phyloP scores from a whole-genome alignment of 768 basidiomycete species.

The Termitomyces sp. region DNA sequence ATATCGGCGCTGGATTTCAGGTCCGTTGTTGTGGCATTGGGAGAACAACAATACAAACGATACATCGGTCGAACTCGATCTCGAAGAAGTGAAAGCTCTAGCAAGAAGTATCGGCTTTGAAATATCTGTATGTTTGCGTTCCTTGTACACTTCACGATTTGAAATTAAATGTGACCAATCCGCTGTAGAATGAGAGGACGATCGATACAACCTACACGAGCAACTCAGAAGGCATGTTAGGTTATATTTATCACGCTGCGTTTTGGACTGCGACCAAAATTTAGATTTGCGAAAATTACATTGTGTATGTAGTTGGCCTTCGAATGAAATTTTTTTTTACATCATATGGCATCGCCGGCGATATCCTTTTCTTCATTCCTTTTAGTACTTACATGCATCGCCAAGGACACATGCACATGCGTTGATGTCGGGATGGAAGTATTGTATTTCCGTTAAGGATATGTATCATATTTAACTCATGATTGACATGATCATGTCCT shows the following conservation, averaged over 20 bases:
- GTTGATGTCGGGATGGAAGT: background rate
- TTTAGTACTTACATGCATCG: no score
- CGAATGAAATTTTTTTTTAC: background rate
- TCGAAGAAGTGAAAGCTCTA: conserved; percentile 85
- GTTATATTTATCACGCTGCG: conserved; percentile 78
- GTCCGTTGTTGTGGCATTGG: conserved; percentile 96
- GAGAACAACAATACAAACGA: conserved; percentile 85
- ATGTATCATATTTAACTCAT: background rate
- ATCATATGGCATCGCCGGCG: background rate
- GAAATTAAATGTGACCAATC: background rate
- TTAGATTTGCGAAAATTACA: background rate
- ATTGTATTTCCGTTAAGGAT: background rate
- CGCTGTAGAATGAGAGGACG: conserved; percentile 66
- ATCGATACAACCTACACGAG: conserved; percentile 87
- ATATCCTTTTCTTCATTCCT: background rate
- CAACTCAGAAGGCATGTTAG: conserved; percentile 76
- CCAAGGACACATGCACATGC: background rate
- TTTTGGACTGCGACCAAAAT: conserved; percentile 75
- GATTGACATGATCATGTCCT: background rate
- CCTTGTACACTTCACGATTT: background rate
- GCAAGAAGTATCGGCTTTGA: conserved; percentile 77
- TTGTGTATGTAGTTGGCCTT: no score
- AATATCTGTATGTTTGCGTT: conserved; percentile 53
- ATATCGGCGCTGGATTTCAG: conserved; percentile 29
- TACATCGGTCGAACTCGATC: conserved; percentile 79